Percentiles rank a stretch among this genome's conserved stretches.
phyloP scores from a whole-genome alignment of 345 rosid species.

The Citrus unshiu region DNA sequence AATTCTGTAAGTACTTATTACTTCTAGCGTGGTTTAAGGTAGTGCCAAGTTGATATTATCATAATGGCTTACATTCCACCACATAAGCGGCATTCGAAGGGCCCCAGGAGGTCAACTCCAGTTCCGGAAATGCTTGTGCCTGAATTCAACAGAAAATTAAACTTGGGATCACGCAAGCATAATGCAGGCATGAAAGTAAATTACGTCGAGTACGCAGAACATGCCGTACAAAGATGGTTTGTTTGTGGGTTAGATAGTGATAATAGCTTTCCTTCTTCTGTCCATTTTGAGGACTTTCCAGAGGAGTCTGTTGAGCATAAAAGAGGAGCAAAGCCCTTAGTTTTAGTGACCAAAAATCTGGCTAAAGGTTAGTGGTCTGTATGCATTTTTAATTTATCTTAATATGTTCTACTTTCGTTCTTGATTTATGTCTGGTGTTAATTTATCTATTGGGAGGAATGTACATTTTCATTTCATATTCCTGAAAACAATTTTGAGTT shows the following conservation, averaged over 20 bases:
- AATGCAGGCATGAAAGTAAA: background rate
- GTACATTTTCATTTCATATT: too few relatives aligned
- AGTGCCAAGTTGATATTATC: background rate
- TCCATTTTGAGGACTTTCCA: conserved; percentile 33
- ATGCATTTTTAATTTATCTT: background rate
- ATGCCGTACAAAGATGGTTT: conserved; percentile 22
- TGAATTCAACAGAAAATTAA: background rate
- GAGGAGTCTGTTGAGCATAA: conserved; percentile 24
- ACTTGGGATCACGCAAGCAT: background rate
- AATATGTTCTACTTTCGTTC: background rate
- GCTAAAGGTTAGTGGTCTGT: conserved; percentile 24
- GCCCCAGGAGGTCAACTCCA: background rate
- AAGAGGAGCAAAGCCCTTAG: conserved; percentile 29
- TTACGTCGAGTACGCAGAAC: conserved; percentile 12
- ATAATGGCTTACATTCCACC: conserved; percentile 27
- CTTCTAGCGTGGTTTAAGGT: background rate
- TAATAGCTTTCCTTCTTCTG: conserved; percentile 26
- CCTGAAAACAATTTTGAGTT: too few relatives aligned
- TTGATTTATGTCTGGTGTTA: background rate
- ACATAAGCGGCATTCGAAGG: conserved; percentile 25
- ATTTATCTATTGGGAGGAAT: too few relatives aligned
- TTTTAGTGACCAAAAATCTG: conserved; percentile 28
- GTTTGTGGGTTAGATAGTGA: conserved; percentile 39
- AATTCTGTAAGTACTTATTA: background rate
- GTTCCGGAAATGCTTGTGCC: conserved; percentile 1